A percentile compares a stretch with the other conserved stretches of the same genome.
phyloP scores from a whole-genome alignment of 306 rosid genomes.

The Sphenostylis stenocarpa region DNA sequence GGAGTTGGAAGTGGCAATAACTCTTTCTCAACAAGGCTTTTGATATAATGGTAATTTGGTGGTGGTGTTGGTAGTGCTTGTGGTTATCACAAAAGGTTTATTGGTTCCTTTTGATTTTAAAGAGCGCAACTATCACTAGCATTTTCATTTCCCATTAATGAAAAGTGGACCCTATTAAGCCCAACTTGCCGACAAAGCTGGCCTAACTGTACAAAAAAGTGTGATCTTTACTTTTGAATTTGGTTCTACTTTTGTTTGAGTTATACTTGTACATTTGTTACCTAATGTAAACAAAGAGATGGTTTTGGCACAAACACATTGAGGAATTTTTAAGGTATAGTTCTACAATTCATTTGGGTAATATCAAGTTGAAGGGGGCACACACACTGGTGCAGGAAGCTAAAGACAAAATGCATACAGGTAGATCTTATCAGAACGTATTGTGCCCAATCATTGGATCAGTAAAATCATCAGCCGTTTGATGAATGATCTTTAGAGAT shows the following conservation, averaged over 20 bases:
- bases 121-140: slow-evolving; percentile 34
- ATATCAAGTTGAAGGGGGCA: not conserved
- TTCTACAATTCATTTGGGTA: slow-evolving; percentile 32
- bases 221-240: not conserved
- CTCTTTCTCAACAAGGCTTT: slow-evolving; percentile 34
- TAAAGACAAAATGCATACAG: not conserved
- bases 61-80: slow-evolving; percentile 64
- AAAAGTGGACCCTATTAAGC: slow-evolving; percentile 35
- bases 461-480: slow-evolving; percentile 23
- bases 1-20: slow-evolving; percentile 19
- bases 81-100: slow-evolving; percentile 67
- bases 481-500: slow-evolving; percentile 16
- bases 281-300: not conserved
- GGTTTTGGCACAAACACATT: not conserved
- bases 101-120: slow-evolving; percentile 51
- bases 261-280: slow-evolving; percentile 4
- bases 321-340: not conserved
- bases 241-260: slow-evolving; percentile 2
- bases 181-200: slow-evolving; percentile 53
- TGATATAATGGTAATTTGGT: slow-evolving; percentile 55
- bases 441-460: slow-evolving; percentile 6
- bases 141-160: slow-evolving; percentile 23
- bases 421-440: slow-evolving; percentile 29
- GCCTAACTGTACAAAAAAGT: slow-evolving; percentile 30
- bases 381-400: not conserved